Base-by-base conservation (phyloP, 306 rosid genomes). In the Inga leiocalycina region DNA sequence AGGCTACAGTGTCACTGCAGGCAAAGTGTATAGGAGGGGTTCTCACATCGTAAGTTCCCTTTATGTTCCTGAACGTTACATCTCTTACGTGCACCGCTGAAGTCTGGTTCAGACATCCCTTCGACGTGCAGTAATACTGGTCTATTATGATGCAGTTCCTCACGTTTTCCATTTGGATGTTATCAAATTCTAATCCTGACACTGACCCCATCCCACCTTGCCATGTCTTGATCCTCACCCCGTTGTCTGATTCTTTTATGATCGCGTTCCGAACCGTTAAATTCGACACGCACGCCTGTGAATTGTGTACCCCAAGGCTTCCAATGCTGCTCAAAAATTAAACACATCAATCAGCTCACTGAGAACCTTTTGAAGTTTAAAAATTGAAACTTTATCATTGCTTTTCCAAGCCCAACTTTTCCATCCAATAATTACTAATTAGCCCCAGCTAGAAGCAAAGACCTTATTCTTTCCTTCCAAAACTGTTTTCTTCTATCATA, bases 131-230 rank as follows among this genome's bases (percentile, higher is more conserved):
- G 72, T 96, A 97, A 88, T 92, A 97, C 30, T 97, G 99, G 76
- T 97, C 99, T 65, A 97, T 89, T 10, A 84, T 89, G 32, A 93
- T 83, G 90, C 98, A 93, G 86, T 93, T 95, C 75, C 91, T 37
- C 1, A 97, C 99, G 24, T 89, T 92, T 78, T 94, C 97, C 99
- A 97, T 94, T 77, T 92, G 89, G 46, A 97, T 92, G 93, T 87
- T 91, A 61, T 89, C 90, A 79, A 97, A 97, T 44, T 75, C 71
- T 16, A 97, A 65, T 1, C 87, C 88, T 0, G 89, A 78, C 46
- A 97, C 99, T 2, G 97, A 87, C 0, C 99, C 98, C 56, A 88
- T 84, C 4, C 99, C 98, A 0, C 99, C 99, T 87, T 97, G 99
- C 99, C 99, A 97, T 77, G 99, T 97, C 89, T 97, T 97, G 70